These are phyloP conservation scores for Saccharomycopsis sp. DNA, from an alignment of 805 yeast species.

Conservation along the genomic window DNA sequence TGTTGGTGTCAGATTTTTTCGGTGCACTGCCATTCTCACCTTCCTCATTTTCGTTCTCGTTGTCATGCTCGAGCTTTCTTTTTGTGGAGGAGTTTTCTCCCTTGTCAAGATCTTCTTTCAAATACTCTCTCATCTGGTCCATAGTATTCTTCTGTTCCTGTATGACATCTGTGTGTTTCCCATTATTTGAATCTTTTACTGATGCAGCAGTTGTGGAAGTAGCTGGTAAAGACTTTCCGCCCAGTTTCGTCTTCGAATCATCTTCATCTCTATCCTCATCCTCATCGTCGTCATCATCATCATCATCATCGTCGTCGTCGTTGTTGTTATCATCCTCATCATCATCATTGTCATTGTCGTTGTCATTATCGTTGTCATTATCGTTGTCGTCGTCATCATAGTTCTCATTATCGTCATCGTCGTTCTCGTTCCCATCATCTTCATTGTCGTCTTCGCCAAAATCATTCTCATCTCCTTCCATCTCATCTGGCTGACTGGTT, in stretches of 20 bases:
- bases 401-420: slow-evolving; percentile 29
- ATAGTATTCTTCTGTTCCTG: slow-evolving; percentile 27
- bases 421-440: slow-evolving; percentile 7
- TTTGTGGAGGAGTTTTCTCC: slow-evolving; percentile 23
- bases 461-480: slow-evolving; percentile 10
- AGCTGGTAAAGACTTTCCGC: slow-evolving; percentile 26
- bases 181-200: slow-evolving; percentile 32
- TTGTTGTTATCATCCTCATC: slow-evolving; percentile 22
- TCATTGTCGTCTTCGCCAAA: slow-evolving; percentile 22
- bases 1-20: neutral
- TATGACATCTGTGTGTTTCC: slow-evolving; percentile 24
- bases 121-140: slow-evolving; percentile 23
- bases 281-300: slow-evolving; percentile 21
- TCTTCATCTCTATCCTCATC: slow-evolving; percentile 13
- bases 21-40: slow-evolving; percentile 7
- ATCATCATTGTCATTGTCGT: slow-evolving; percentile 22
- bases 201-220: no score
- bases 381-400: slow-evolving; percentile 30
- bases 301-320: slow-evolving; percentile 22
- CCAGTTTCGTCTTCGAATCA: slow-evolving; percentile 6
- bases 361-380: slow-evolving; percentile 26
- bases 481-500: slow-evolving; percentile 18
- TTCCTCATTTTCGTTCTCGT: slow-evolving; percentile 23
- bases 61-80: no score
- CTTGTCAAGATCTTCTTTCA: slow-evolving; percentile 24